phyloP scores from a whole-genome alignment of 768 basidiomycete species.

The Daedaleopsis sinensis region DNA sequence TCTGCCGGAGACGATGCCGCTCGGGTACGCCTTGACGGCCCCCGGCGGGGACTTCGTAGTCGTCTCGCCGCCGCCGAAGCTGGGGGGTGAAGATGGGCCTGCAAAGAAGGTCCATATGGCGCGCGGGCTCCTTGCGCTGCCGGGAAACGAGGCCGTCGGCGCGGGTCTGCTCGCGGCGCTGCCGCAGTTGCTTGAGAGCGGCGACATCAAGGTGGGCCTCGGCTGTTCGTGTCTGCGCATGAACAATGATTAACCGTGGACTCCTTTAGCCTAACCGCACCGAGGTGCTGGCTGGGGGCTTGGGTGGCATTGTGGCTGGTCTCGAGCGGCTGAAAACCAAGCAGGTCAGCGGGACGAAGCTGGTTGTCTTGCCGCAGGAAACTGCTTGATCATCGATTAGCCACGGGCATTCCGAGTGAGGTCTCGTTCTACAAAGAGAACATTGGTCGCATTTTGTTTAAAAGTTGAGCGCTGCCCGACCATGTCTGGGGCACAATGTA shows the following conservation, averaged over 20 bases:
- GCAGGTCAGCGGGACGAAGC: conserved; percentile 28
- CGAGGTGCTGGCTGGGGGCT: conserved; percentile 28
- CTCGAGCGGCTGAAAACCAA: conserved; percentile 22
- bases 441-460: too few species aligned
- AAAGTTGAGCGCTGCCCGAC: too few species aligned
- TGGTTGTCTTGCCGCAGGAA: conserved; percentile 29
- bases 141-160: conserved; percentile 6
- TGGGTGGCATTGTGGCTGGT: conserved; percentile 25
- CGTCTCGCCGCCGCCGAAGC: conserved; percentile 2
- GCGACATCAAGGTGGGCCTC: conserved; percentile 22
- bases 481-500: too few species aligned
- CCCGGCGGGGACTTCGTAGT: conserved; percentile 20
- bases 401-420: not conserved
- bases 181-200: conserved; percentile 18
- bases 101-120: conserved; percentile 17
- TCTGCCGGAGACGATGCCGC: conserved; percentile 19
- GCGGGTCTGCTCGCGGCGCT: conserved; percentile 12
- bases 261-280: conserved; percentile 26
- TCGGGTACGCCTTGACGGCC: conserved; percentile 19
- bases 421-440: not conserved
- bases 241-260: not conserved
- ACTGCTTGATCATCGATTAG: conserved; percentile 14
- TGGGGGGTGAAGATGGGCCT: not conserved
- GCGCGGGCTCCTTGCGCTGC: conserved; percentile 1
- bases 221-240: not conserved